Evolutionary conservation across 106 monocot species (phyloP).

Genomic region (Amphibolis antarctica): DNA sequence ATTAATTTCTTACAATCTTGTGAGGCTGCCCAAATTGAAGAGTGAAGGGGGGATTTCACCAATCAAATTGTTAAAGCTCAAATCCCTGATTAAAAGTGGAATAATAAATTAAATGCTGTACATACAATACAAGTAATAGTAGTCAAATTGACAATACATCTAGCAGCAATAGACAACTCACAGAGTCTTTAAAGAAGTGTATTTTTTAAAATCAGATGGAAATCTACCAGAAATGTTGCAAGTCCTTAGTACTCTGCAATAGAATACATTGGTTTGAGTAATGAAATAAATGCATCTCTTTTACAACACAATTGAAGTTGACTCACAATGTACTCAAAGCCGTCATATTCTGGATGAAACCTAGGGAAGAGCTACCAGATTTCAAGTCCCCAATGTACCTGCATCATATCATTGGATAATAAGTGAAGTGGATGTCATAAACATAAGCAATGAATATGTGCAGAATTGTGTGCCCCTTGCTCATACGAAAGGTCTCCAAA

Average conservation of each 20-base stretch:
- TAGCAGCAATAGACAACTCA: conserved; percentile 18
- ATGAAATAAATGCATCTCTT: background rate
- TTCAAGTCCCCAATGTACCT: conserved; percentile 73
- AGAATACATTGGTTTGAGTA: conserved; percentile 5
- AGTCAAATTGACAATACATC: background rate
- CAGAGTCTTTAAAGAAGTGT: conserved; percentile 32
- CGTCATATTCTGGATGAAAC: conserved; percentile 53
- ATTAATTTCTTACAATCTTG: conserved; percentile 35
- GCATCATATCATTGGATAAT: conserved; percentile 1
- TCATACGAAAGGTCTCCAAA: too few relatives aligned
- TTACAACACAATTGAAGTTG: background rate
- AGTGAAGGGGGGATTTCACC: conserved; percentile 72
- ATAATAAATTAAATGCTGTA: background rate
- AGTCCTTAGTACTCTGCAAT: conserved; percentile 58
- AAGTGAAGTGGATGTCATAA: background rate
- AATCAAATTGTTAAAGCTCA: conserved; percentile 60
- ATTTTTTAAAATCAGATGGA: conserved; percentile 34
- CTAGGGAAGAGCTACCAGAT: conserved; percentile 61
- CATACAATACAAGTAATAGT: too few relatives aligned
- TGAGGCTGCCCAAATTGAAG: conserved; percentile 44
- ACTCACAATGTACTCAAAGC: conserved; percentile 60
- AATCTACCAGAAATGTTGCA: conserved; percentile 52
- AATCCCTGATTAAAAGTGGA: background rate
- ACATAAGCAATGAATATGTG: too few relatives aligned
- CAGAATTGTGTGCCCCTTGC: too few relatives aligned